These are phyloP conservation scores for Sphagnum magellanicum DNA, from an alignment of 228 moss, liverwort and hornwort species.

Conservation along the genomic window DNA sequence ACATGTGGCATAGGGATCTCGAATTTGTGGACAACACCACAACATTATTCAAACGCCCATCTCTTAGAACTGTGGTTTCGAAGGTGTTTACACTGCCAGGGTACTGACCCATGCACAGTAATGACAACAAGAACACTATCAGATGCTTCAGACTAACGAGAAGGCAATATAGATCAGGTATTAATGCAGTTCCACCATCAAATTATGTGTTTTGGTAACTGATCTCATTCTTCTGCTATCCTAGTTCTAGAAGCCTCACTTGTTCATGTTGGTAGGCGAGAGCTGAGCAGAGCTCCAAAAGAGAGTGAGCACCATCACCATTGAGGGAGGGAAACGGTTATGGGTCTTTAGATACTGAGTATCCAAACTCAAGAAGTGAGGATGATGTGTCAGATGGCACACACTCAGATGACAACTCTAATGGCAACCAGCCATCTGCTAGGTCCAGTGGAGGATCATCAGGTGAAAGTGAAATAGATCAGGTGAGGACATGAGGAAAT, in stretches of 20 bases:
- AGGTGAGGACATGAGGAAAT: no score
- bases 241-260: no score
- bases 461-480: constrained; percentile 42
- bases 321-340: constrained; percentile 28
- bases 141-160: constrained; percentile 10
- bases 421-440: constrained; percentile 35
- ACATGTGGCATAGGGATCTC: constrained; percentile 49
- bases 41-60: constrained; percentile 31
- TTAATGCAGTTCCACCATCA: no score
- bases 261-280: constrained; percentile 25
- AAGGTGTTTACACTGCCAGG: constrained; percentile 45
- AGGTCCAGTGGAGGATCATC: constrained; percentile 33
- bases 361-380: constrained; percentile 43
- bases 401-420: constrained; percentile 38
- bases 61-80: constrained; percentile 52
- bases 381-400: constrained; percentile 37
- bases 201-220: no score
- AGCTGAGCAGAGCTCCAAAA: constrained; percentile 17
- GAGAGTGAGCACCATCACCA: constrained; percentile 24
- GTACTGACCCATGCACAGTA: constrained; percentile 49
- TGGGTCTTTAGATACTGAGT: constrained; percentile 28
- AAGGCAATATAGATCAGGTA: constrained; percentile 33
- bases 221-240: no score
- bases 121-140: constrained; percentile 24
- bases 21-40: constrained; percentile 61